Conservation (phyloP, 2,329 filamentous ascomycete species). For the Emmonsiellopsis sp. region DNA sequence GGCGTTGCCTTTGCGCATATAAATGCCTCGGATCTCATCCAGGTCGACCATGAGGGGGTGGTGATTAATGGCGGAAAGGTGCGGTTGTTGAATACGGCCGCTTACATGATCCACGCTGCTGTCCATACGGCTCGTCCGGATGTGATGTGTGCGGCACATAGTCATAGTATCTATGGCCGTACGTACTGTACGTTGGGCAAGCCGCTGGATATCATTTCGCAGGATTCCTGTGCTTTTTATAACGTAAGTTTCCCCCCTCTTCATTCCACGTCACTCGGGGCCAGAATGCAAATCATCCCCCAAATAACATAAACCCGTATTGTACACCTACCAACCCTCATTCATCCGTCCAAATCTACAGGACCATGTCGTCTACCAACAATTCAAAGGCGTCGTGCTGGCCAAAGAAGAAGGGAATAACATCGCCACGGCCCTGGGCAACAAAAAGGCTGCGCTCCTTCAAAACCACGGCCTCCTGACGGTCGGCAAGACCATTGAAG, state of each 20-base stretch:
- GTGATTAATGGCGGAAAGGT: constrained; percentile 53
- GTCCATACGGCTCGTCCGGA: constrained; percentile 49
- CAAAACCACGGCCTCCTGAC: constrained; percentile 47
- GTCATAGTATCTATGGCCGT: constrained; percentile 44
- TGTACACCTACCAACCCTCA: background rate
- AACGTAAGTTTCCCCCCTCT: constrained; percentile 22
- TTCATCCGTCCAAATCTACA: constrained; percentile 9
- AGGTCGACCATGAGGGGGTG: constrained; percentile 51
- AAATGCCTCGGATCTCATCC: constrained; percentile 57
- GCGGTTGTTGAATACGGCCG: constrained; percentile 38
- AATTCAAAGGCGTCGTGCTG: constrained; percentile 46
- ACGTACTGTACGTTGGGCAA: constrained; percentile 33
- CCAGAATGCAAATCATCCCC: no score
- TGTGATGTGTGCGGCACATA: constrained; percentile 46
- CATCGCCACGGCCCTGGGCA: constrained; percentile 40
- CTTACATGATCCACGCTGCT: constrained; percentile 44
- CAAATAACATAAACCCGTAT: no score
- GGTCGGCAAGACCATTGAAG: constrained; percentile 41
- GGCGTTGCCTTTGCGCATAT: constrained; percentile 52
- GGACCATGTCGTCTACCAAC: constrained; percentile 44
- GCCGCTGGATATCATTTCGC: constrained; percentile 36
- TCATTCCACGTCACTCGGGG: background rate
- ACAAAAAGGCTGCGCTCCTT: constrained; percentile 43
- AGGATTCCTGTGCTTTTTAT: constrained; percentile 37
- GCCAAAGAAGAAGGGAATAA: constrained; percentile 44